Evolutionary conservation across 2,329 filamentous ascomycete genomes (phyloP), one percentile per base, ranked within the genome.

Genomic region (Aspergillus viridinutans): DNA sequence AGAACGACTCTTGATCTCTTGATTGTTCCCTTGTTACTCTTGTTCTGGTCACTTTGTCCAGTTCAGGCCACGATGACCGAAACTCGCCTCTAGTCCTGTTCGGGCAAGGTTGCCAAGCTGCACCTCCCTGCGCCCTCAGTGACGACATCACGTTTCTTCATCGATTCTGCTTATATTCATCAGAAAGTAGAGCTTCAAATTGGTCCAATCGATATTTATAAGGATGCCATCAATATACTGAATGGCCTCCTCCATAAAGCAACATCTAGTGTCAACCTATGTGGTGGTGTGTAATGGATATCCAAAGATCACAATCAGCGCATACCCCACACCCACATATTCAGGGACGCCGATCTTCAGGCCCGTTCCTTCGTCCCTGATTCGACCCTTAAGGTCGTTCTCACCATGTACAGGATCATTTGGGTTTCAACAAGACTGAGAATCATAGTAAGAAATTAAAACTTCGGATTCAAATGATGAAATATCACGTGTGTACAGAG

Each of bases 21-120:
- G 40, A n/a, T 12, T 8, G 8, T 17, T 23, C 42, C 21, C n/a
- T 45, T 45, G 42, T 23, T 20, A 56, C 56, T 59, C 61, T 64
- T 61, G 50, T 42, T 50, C 57, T 38, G 21, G 20, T 54, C 20
- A 63, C 62, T 64, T 60, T 54, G 48, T 47, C 55, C 61, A 66
- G 67, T 70, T 72, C 71, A 75, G 72, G 73, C 70, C 73, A 75
- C 72, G 72, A 73, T 74, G 64, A 64, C 71, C 70, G 68, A 64
- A 74, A 74, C 69, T 64, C 45, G 43, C 38, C 64, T 55, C 66
- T 70, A 70, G 62, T 56, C 67, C 64, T 8, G 3, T 59, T 69
- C 21, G 20, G 66, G 72, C 35, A 57, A 69, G 58, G 69, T 67
- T 66, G 71, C 71, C 66, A 67, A 66, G 64, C 28, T 32, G 3